Evolutionary conservation across 768 basidiomycete genomes (phyloP).

Genomic region (Megacollybia marginata): DNA sequence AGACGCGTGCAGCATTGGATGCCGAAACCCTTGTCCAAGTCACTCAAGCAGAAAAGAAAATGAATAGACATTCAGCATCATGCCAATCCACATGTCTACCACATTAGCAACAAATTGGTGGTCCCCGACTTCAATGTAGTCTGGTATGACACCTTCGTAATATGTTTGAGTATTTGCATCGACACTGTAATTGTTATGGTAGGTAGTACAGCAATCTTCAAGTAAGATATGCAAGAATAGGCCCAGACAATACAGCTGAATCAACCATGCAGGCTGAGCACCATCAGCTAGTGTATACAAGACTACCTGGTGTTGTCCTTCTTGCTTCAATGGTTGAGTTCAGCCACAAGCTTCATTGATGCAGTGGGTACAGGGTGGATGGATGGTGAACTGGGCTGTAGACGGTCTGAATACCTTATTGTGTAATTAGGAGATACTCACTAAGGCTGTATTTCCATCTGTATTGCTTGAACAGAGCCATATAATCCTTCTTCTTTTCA

Average conservation of each 20-base stretch:
- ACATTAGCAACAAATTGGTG: not conserved
- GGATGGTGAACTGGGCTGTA: not conserved
- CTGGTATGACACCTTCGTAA: not conserved
- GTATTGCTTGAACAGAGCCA: not conserved
- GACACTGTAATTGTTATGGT: not conserved
- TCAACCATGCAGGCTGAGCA: not conserved
- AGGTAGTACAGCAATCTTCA: not conserved
- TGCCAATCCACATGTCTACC: not conserved
- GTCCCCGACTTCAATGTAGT: not conserved
- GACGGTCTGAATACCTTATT: not conserved
- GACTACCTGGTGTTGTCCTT: not conserved
- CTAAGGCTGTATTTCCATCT: not conserved
- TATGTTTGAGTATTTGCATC: not conserved
- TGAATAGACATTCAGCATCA: not conserved
- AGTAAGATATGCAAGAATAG: not conserved
- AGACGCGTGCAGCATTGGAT: not conserved
- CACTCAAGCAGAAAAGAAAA: too few species aligned
- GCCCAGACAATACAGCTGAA: not conserved
- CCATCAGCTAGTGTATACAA: not conserved
- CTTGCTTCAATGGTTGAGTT: not conserved
- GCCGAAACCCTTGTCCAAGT: not conserved
- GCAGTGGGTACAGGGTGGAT: not conserved
- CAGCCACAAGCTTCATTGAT: not conserved
- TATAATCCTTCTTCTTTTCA: not conserved
- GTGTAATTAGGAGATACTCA: not conserved